phyloP scores from a whole-genome alignment of 495 filamentous ascomycete species.

The Haplographium delicatum region DNA sequence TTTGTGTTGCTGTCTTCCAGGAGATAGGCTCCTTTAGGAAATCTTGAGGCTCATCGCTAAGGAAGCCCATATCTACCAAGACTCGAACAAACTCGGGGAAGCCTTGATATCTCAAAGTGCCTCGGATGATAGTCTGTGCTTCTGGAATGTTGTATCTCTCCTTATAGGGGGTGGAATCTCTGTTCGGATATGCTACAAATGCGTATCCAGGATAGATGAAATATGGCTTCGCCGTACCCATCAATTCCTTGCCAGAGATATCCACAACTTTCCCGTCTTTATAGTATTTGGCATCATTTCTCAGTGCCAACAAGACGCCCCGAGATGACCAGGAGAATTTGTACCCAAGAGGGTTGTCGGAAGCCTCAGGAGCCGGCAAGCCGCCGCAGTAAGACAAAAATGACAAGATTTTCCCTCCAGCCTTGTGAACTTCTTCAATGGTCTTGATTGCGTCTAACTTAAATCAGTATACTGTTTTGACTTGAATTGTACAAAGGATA shows the following conservation, averaged over 20 bases:
- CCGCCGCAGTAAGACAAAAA: conserved; percentile 92
- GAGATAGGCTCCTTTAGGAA: conserved; percentile 55
- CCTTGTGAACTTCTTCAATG: conserved; percentile 48
- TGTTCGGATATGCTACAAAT: conserved; percentile 88
- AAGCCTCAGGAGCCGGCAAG: conserved; percentile 74
- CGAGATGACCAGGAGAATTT: conserved; percentile 89
- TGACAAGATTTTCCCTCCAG: conserved; percentile 76
- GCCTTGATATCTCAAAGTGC: conserved; percentile 78
- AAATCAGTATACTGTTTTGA: no score
- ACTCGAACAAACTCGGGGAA: conserved; percentile 84
- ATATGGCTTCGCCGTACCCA: conserved; percentile 87
- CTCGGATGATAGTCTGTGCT: conserved; percentile 63
- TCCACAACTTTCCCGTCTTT: conserved; percentile 69
- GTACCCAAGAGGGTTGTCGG: conserved; percentile 90
- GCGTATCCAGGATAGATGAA: conserved; percentile 76
- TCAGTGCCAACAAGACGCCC: conserved; percentile 79
- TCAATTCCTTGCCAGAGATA: conserved; percentile 61
- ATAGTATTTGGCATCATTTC: conserved; percentile 82
- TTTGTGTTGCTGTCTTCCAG: conserved; percentile 78
- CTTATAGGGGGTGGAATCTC: conserved; percentile 79
- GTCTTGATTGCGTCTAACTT: conserved; percentile 90
- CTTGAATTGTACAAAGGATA: no score
- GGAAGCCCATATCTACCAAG: conserved; percentile 82
- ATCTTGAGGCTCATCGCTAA: conserved; percentile 58
- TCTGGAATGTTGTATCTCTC: conserved; percentile 92